Evolutionary conservation across 495 filamentous ascomycete genomes (phyloP).

Genomic region (Sabuloglossum arenarium): DNA sequence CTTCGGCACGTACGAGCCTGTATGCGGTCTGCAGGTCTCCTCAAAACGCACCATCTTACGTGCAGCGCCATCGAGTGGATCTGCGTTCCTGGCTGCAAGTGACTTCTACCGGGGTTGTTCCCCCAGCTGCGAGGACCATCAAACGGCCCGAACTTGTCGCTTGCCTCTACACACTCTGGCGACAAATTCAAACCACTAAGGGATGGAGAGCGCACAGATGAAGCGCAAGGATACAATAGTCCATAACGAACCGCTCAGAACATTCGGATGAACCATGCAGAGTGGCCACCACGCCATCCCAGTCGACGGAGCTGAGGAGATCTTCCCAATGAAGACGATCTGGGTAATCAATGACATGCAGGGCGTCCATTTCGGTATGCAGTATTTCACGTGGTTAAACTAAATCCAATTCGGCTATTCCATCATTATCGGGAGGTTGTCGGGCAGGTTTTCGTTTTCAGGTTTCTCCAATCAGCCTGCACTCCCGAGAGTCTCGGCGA

Average conservation of each 20-base stretch:
- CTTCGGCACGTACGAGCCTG: too few species aligned
- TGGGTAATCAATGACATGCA: not conserved
- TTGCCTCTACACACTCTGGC: not conserved
- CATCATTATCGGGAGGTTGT: not conserved
- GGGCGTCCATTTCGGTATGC: not conserved
- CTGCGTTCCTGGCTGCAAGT: not conserved
- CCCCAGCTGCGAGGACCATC: not conserved
- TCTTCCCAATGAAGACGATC: not conserved
- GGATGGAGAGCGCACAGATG: not conserved
- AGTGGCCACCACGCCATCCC: not conserved
- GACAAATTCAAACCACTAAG: not conserved
- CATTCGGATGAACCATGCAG: not conserved
- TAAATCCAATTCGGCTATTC: not conserved
- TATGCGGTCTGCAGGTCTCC: not conserved
- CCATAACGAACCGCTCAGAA: not conserved
- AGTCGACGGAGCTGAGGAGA: not conserved
- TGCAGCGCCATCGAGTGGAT: not conserved
- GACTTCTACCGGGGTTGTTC: not conserved
- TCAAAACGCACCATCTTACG: not conserved
- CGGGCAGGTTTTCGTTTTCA: not conserved
- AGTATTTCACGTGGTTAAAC: not conserved
- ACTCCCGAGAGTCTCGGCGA: not conserved
- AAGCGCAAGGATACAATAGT: too few species aligned
- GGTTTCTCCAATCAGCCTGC: not conserved
- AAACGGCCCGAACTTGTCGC: not conserved